phyloP scores from a whole-genome alignment of 345 rosid genomes.

The Rhodamnia argentea region DNA sequence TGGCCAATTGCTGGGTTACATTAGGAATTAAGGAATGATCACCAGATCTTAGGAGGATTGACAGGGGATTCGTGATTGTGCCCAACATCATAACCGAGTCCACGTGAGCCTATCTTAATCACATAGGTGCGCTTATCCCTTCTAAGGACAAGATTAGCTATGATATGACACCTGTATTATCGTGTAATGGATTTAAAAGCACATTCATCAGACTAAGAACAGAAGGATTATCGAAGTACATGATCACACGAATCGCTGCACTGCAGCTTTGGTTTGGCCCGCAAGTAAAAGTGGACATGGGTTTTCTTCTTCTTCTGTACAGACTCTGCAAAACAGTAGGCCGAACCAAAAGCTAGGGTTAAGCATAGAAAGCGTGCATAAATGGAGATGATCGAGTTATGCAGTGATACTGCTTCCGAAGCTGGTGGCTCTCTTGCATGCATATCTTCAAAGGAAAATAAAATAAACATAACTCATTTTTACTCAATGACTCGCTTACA shows the following conservation, averaged over 20 bases:
- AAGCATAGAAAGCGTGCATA: not conserved
- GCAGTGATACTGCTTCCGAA: not conserved
- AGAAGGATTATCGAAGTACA: not conserved
- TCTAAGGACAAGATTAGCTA: not conserved
- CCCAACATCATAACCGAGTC: not conserved
- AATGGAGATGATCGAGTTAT: not conserved
- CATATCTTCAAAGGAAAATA: not conserved
- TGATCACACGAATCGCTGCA: not conserved
- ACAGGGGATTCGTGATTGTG: not conserved
- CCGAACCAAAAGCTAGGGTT: not conserved
- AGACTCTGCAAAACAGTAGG: not conserved
- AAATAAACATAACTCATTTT: not conserved
- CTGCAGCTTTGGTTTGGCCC: not conserved
- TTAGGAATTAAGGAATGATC: not conserved
- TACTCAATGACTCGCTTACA: not conserved
- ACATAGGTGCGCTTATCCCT: not conserved
- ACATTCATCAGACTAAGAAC: not conserved
- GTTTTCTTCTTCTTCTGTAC: not conserved
- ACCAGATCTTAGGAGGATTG: not conserved
- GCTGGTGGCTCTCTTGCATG: not conserved
- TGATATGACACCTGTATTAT: not conserved
- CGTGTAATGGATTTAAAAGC: not conserved
- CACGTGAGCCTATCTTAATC: not conserved
- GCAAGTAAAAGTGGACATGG: not conserved
- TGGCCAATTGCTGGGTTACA: constrained; percentile 4